Evolutionary conservation across 2,329 filamentous ascomycete species (phyloP), one percentile per base, ranked within the genome.

Genomic region (Epichloe bromicola): DNA sequence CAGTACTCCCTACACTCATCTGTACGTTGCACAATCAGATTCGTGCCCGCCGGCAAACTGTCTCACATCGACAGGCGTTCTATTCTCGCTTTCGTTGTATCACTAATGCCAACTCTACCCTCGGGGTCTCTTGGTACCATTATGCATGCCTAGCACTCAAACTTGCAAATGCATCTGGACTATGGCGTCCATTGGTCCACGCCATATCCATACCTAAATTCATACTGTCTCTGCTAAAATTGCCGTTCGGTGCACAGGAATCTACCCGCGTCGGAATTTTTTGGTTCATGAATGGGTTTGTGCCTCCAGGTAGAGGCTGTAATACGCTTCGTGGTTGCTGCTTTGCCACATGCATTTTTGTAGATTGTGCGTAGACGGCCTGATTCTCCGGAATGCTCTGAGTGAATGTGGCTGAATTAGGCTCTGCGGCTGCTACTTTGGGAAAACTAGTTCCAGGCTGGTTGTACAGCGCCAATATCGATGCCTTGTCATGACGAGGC

Each of bases 121-220:
- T 26, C 26, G 3, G 26, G 26, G 10, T 5, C 14, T n/a, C 1
- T 14, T 37, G 7, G 19, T 42, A 5, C 15, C 51, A 61, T 68
- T 58, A 74, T 61, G 63, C 67, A 60, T 77, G 74, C 57, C 76
- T 71, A 49, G 84, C 80, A 60, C 84, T 88, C 56, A 90, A 70
- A 48, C 83, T 86, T 2, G 85, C 80, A 73, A 89, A 90, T 14
- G 86, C 86, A 65, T 90, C 86, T 3, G 86, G 86, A 59, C 85
- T 88, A 61, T 89, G 85, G 41, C 86, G 72, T 10, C 86, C 86
- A 58, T 82, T 83, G 59, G 73, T 74, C 78, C 78, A 82, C 44
- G 78, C 74, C 71, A 82, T 76, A 51, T 79, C 79, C 64, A 80
- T 73, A 40, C 85, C 77, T 57, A 81, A 74, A 51, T 73, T 79